Evolutionary conservation across 1,284 basidiomycete genomes (phyloP).

Genomic region (Naganishia liquefaciens): DNA sequence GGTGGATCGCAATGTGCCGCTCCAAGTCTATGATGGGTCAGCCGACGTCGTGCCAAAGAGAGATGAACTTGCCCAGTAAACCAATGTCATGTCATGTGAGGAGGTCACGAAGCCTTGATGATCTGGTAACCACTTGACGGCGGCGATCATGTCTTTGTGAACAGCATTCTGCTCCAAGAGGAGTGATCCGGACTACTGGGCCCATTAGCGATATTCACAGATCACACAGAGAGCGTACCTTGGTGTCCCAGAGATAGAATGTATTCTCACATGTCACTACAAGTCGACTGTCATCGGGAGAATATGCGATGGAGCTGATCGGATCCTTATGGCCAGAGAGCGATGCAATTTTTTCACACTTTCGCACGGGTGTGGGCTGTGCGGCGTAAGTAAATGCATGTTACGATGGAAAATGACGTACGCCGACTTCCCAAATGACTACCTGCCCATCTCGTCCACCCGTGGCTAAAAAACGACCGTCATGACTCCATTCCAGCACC

Average conservation of each 20-base stretch:
- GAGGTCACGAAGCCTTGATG: conserved; percentile 87
- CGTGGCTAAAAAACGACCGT: conserved; percentile 79
- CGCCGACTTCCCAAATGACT: conserved; percentile 84
- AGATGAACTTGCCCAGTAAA: conserved; percentile 71
- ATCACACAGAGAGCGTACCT: conserved; percentile 59
- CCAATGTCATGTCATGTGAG: conserved; percentile 82
- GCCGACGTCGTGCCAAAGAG: not conserved
- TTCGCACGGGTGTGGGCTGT: conserved; percentile 29
- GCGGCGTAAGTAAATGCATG: not conserved
- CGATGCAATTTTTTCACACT: conserved; percentile 53
- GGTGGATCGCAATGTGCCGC: conserved; percentile 68
- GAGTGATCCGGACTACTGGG: conserved; percentile 5
- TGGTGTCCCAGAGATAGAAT: conserved; percentile 83
- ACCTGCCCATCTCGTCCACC: conserved; percentile 83
- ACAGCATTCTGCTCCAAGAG: conserved; percentile 23
- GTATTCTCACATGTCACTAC: conserved; percentile 75
- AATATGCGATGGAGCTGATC: conserved; percentile 84
- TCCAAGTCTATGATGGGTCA: conserved; percentile 61
- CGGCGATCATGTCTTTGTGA: conserved; percentile 82
- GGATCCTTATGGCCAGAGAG: conserved; percentile 71
- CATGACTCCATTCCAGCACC: conserved; percentile 92
- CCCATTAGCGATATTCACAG: not conserved
- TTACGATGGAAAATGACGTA: conserved; percentile 53
- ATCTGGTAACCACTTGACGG: conserved; percentile 84
- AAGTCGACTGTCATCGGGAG: conserved; percentile 76